These are phyloP conservation scores for Podila epigama DNA, from an alignment of 192 early-diverging fungal genomes.

Conservation along the genomic window DNA sequence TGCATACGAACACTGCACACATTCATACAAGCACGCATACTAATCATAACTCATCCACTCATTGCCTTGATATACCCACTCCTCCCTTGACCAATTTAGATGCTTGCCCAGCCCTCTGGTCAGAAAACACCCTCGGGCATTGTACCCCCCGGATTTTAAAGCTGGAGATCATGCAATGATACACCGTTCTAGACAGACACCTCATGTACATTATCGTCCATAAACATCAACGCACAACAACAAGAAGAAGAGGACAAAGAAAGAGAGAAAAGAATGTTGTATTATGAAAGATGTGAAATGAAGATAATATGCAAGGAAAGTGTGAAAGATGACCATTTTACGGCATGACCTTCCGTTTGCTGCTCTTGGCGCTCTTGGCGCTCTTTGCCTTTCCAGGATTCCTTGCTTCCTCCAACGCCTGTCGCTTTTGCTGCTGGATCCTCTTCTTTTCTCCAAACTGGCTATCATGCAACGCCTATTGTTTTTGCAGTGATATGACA, in stretches of 20 bases:
- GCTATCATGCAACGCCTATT: slow-evolving; percentile 57
- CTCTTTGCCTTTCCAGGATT: slow-evolving; percentile 4
- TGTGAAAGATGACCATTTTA: neutral
- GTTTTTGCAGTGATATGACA: neutral
- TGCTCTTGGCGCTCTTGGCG: slow-evolving; percentile 4
- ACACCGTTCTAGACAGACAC: neutral
- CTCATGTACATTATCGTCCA: neutral
- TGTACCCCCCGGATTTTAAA: slow-evolving; percentile 44
- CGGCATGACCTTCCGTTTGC: slow-evolving; percentile 22
- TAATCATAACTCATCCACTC: too few relatives aligned
- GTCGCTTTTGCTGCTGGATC: slow-evolving; percentile 69
- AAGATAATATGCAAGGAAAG: too few relatives aligned
- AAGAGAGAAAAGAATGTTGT: too few relatives aligned
- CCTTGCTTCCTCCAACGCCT: slow-evolving; percentile 32
- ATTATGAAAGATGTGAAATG: too few relatives aligned
- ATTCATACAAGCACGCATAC: too few relatives aligned
- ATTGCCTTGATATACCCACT: neutral
- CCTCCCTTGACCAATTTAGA: slow-evolving; percentile 3
- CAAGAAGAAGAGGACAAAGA: neutral
- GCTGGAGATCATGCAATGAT: neutral
- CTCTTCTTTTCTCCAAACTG: slow-evolving; percentile 61
- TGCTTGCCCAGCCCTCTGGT: slow-evolving; percentile 41
- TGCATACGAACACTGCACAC: too few relatives aligned
- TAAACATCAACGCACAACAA: neutral
- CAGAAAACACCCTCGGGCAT: slow-evolving; percentile 43